Conservation (phyloP, 495 filamentous ascomycete genomes). For the Rostrohypoxylon terebratum region DNA sequence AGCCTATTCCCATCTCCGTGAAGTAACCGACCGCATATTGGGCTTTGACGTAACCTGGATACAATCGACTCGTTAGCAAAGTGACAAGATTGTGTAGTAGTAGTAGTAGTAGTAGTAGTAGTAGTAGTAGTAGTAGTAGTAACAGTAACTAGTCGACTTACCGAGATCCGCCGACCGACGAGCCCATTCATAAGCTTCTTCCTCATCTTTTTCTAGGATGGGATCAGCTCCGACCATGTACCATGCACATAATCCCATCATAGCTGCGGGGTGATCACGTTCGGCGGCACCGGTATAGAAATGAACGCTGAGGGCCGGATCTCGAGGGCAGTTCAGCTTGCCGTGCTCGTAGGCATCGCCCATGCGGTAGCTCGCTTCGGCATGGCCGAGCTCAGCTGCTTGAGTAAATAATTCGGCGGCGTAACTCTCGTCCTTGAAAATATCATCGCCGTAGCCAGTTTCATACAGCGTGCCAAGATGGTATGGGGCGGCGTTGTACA, state of each 20-base stretch:
- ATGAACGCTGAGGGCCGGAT: conserved; percentile 94
- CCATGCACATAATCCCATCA: conserved; percentile 99
- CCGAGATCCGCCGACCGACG: conserved; percentile 84
- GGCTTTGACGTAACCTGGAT: conserved; percentile 85
- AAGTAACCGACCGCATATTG: conserved; percentile 97
- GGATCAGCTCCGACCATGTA: conserved; percentile 97
- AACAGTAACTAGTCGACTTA: conserved; percentile 67
- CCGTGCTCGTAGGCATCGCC: conserved; percentile 99
- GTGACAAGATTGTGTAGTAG: background rate
- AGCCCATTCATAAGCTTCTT: conserved; percentile 97
- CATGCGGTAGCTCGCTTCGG: conserved; percentile 84
- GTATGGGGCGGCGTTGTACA: conserved; percentile 94
- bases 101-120: too few relatives aligned
- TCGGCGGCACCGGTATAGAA: conserved; percentile 96
- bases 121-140: background rate
- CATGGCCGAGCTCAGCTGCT: conserved; percentile 89
- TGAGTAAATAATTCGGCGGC: conserved; percentile 95
- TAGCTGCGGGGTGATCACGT: conserved; percentile 83
- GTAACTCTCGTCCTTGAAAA: conserved; percentile 90
- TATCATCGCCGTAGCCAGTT: conserved; percentile 87
- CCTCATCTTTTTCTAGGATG: conserved; percentile 92
- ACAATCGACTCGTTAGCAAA: conserved; percentile 26
- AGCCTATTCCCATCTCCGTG: conserved; percentile 98
- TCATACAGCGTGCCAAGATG: conserved; percentile 90
- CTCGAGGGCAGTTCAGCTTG: conserved; percentile 83